Evolutionary conservation across 805 yeast species (phyloP).

Genomic region (Metschnikowia noctiluminum): DNA sequence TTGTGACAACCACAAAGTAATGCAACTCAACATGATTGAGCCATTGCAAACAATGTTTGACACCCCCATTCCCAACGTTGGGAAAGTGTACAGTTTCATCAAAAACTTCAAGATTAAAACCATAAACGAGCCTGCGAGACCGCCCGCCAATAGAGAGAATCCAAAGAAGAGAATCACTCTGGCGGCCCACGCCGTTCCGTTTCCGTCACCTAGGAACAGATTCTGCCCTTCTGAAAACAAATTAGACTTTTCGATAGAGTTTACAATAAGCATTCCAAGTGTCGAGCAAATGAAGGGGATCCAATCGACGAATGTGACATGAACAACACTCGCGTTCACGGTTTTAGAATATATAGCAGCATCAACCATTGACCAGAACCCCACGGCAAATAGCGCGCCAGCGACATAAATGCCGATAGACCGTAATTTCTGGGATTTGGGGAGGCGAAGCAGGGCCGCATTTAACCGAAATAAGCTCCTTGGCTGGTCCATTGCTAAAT

Average conservation of each 20-base stretch:
- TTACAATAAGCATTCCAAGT: constrained; percentile 82
- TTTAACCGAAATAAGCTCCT: constrained; percentile 63
- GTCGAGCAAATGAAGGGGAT: constrained; percentile 87
- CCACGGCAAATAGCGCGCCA: constrained; percentile 76
- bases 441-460: constrained; percentile 50
- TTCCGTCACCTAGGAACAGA: constrained; percentile 40
- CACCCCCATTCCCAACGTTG: constrained; percentile 92
- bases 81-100: constrained; percentile 73
- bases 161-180: constrained; percentile 87
- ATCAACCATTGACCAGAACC: constrained; percentile 87
- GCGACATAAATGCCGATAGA: constrained; percentile 74
- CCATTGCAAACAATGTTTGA: constrained; percentile 80
- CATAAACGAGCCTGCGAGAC: constrained; percentile 87
- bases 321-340: constrained; percentile 80
- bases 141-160: constrained; percentile 89
- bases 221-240: constrained; percentile 42
- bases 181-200: constrained; percentile 85
- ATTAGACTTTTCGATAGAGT: constrained; percentile 66
- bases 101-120: constrained; percentile 83
- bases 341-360: constrained; percentile 83
- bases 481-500: constrained; percentile 35
- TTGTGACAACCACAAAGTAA: constrained; percentile 88
- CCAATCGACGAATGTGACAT: constrained; percentile 93
- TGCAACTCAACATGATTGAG: constrained; percentile 83
- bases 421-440: constrained; percentile 68